Conservation (phyloP, 257 asterid species). For the Solanum bulbocastanum region DNA sequence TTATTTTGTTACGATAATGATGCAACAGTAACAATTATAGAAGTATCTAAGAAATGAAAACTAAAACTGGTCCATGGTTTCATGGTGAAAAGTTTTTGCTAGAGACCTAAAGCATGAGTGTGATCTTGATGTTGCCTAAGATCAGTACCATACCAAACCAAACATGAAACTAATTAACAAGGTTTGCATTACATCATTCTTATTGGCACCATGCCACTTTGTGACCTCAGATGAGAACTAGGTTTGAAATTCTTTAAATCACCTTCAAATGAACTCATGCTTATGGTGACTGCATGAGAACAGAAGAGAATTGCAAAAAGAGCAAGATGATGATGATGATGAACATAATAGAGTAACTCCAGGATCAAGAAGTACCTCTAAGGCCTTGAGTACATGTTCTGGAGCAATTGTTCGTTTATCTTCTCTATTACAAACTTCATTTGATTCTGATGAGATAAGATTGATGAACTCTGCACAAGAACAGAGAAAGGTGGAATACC, state of each 20-base stretch:
- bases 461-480: conserved; percentile 68
- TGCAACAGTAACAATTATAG: neutral
- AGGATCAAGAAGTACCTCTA: conserved; percentile 42
- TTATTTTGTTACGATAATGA: neutral
- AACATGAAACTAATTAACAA: neutral
- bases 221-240: neutral
- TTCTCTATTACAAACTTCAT: conserved; percentile 87
- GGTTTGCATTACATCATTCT: neutral
- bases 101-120: neutral
- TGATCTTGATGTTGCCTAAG: neutral
- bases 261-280: neutral
- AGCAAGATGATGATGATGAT: neutral
- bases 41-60: neutral
- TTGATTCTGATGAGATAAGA: conserved; percentile 90
- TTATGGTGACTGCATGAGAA: neutral
- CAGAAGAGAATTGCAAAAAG: neutral
- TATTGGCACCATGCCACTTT: neutral
- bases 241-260: neutral
- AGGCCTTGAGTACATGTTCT: conserved; percentile 90
- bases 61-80: neutral
- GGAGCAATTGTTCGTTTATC: conserved; percentile 91
- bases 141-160: neutral
- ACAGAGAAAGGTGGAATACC: neutral
- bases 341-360: neutral
- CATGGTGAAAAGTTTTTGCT: neutral